Base-by-base conservation (phyloP, 176 grass and related monocot genomes). In the Luzula sylvatica region DNA sequence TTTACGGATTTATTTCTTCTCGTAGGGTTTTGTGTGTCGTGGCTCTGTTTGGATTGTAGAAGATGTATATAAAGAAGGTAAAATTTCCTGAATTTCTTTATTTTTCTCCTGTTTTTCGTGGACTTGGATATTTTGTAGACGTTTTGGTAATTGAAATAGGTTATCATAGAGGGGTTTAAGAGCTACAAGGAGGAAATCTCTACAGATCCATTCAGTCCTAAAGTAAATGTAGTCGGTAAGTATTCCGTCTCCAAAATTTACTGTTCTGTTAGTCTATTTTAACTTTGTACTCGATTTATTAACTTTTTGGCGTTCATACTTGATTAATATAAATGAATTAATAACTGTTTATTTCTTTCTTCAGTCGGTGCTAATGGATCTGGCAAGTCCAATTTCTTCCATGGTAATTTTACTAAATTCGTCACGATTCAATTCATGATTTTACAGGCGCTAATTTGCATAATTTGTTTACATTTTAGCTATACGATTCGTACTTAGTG, bases 341-440 rank as follows among this genome's bases (percentile, higher is more conserved):
- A 2, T 13, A 21, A 29, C 20, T 47, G 12, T 49, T 63, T 21
- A 16, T 32, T 63, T 17, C 50, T 59, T 60, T 32, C 73, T 5
- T 23, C 92, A 96, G 92, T 96, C 70, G 92, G 92, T n/a, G 84
- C 92, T 53, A 96, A 96, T 86, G 92, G 92, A 57, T 96, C 92
- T 18, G 92, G 92, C 51, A 96, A 96, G 65, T 88, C 92, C 55
- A 96, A 96, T 67, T 96, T 96, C 53, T 96, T 96, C 72, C 92
- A 96, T 69, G 92, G 92, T 96, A 89, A 79, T 32, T 23, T 50
- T 32, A 14, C 53, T 53, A 48, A 44, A 15, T 24, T 65, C 56
- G 40, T 55, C 44, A 58, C 25, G 19, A 50, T 72, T 47, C 23
- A 22, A 16, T 21, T 56, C 11, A 27, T 18, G 28, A 52, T 8